A percentile compares a stretch with the other conserved stretches of the same genome.
Conservation (phyloP, 148 eudicot genomes). For the Pharnaceum exiguum region DNA sequence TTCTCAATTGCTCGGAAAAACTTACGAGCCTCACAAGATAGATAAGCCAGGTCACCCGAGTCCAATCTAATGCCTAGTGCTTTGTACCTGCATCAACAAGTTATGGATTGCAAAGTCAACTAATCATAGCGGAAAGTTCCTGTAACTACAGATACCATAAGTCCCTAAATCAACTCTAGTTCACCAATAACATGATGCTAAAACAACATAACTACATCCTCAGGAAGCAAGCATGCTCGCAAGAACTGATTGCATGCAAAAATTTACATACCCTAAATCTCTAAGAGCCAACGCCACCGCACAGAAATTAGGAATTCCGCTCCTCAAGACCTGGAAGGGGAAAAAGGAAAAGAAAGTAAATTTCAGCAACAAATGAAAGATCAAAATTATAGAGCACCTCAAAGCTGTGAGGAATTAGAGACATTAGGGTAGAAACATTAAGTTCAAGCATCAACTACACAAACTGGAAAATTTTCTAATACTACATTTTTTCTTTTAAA, state of each 20-base stretch:
- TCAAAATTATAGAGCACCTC: too few species aligned
- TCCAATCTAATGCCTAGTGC: constrained; percentile 90
- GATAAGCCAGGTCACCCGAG: constrained; percentile 96
- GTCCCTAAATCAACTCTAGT: too few species aligned
- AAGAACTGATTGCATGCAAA: neutral
- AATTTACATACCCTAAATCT: constrained; percentile 76
- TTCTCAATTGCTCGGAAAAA: constrained; percentile 69
- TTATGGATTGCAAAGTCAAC: constrained; percentile 1
- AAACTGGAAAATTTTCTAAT: neutral
- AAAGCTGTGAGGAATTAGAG: too few species aligned
- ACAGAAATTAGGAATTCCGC: constrained; percentile 93
- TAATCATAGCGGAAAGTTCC: too few species aligned
- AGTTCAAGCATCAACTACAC: too few species aligned
- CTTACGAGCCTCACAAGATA: constrained; percentile 83
- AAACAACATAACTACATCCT: neutral
- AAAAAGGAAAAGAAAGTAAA: neutral
- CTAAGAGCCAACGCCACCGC: constrained; percentile 94
- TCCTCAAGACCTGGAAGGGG: constrained; percentile 69
- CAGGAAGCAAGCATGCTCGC: neutral
- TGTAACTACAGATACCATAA: too few species aligned
- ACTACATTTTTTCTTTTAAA: too few species aligned
- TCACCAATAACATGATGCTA: neutral
- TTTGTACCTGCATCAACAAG: constrained; percentile 60
- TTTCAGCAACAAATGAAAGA: neutral
- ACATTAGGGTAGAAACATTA: neutral